Percentiles rank a stretch among this genome's conserved stretches.
Evolutionary conservation across 176 grass and related monocot species (phyloP).

Genomic region (Oryza australiensis): DNA sequence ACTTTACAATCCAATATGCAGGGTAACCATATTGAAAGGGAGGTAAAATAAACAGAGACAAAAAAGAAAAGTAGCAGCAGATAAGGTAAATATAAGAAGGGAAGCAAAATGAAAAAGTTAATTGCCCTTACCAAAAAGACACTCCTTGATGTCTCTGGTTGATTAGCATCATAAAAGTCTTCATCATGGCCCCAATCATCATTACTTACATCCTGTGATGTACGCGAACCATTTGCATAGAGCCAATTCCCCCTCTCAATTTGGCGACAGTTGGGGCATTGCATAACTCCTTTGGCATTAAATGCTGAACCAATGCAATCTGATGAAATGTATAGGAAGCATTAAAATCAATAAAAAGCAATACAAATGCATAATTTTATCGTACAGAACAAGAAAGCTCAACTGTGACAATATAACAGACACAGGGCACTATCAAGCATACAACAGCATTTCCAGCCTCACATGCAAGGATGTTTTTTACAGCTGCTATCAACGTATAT

Average conservation of each 20-base stretch:
- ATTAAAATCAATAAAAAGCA: constrained; percentile 13
- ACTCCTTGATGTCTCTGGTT: constrained; percentile 44
- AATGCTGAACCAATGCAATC: constrained; percentile 97
- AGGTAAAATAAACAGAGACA: background rate
- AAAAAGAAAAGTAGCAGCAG: background rate
- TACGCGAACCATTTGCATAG: constrained; percentile 55
- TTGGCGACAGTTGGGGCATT: constrained; percentile 86
- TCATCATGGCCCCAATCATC: constrained; percentile 73
- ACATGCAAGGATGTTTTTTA: background rate
- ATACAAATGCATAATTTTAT: constrained; percentile 10
- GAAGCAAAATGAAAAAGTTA: background rate
- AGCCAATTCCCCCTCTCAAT: constrained; percentile 81
- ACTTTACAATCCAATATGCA: background rate
- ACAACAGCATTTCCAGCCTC: background rate
- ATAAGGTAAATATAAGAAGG: background rate
- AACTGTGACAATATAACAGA: background rate
- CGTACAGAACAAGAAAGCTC: constrained; percentile 2
- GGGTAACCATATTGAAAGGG: constrained; percentile 4
- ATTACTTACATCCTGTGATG: constrained; percentile 43
- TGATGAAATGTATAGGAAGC: constrained; percentile 41
- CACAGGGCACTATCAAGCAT: background rate
- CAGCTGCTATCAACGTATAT: background rate
- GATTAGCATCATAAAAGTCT: constrained; percentile 54
- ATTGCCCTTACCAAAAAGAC: constrained; percentile 42
- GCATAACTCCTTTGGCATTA: constrained; percentile 88